Conservation (phyloP, 2,329 filamentous ascomycete genomes). For the Gnomoniopsis smithogilvyi region DNA sequence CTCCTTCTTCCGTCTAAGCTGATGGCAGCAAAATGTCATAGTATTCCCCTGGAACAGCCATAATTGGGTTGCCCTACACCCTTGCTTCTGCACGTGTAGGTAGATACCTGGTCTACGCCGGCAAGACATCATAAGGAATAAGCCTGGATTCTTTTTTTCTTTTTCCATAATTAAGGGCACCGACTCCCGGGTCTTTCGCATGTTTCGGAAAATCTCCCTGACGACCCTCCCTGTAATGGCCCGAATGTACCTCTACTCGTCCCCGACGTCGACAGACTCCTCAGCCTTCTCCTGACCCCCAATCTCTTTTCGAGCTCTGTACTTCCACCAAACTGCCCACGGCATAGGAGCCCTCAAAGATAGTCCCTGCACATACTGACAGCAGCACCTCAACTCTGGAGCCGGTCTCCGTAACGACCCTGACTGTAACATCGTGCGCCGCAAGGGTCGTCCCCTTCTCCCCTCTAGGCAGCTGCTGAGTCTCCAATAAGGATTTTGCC, state of each 20-base stretch:
- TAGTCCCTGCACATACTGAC: neutral
- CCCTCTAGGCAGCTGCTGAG: constrained; percentile 4
- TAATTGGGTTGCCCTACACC: neutral
- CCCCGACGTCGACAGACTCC: neutral
- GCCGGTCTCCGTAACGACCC: neutral
- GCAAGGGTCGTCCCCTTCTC: neutral
- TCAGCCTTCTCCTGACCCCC: neutral
- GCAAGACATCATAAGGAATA: neutral
- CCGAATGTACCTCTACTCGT: constrained; percentile 4
- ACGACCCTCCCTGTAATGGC: constrained; percentile 4
- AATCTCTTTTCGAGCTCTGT: constrained; percentile 4
- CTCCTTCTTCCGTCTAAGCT: constrained; percentile 6
- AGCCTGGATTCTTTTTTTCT: neutral
- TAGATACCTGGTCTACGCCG: neutral
- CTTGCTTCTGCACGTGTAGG: neutral
- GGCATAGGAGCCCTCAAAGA: neutral
- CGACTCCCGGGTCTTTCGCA: constrained; percentile 11
- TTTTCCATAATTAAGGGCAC: no score
- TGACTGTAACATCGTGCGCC: neutral
- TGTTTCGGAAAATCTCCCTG: constrained; percentile 5
- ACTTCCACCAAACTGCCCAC: neutral
- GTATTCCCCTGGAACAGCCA: neutral
- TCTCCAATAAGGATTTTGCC: neutral
- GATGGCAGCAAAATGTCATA: neutral
- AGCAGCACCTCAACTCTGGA: neutral